phyloP scores from a whole-genome alignment of 305 asterid genomes.

The Andrographis paniculata region DNA sequence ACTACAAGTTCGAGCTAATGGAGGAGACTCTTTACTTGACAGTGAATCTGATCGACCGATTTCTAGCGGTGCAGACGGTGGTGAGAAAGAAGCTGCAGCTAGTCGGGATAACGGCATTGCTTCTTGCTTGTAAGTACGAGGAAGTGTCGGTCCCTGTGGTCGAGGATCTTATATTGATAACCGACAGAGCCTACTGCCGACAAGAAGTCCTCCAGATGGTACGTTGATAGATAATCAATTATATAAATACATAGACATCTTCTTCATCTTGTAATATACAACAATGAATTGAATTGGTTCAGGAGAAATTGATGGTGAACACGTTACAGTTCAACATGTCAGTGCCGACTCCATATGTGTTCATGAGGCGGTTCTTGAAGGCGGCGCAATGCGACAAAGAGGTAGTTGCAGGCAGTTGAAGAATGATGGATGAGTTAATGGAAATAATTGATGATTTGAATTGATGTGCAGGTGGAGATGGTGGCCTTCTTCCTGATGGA shows the following conservation, averaged over 20 bases:
- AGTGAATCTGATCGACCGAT: constrained; percentile 61
- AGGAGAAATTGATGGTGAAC: constrained; percentile 81
- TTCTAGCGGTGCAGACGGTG: constrained; percentile 36
- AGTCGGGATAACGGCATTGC: constrained; percentile 63
- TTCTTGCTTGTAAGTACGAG: constrained; percentile 76
- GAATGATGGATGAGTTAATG: neutral
- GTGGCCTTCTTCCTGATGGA: constrained; percentile 60
- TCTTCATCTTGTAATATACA: neutral
- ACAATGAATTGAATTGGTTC: neutral
- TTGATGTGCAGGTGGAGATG: constrained; percentile 62
- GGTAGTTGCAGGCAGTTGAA: constrained; percentile 28
- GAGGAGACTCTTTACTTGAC: constrained; percentile 63
- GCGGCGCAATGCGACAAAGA: constrained; percentile 61
- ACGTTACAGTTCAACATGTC: constrained; percentile 68
- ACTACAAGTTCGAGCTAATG: constrained; percentile 72
- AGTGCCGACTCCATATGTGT: constrained; percentile 74
- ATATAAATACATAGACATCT: no score
- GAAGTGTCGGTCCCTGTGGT: constrained; percentile 76
- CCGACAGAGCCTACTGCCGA: constrained; percentile 62
- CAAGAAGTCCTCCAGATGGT: constrained; percentile 66
- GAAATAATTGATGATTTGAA: no score
- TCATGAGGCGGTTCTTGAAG: constrained; percentile 74
- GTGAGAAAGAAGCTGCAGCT: constrained; percentile 59
- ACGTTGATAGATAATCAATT: neutral
- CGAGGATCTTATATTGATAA: constrained; percentile 50